Evolutionary conservation across 1,139 yeast genomes (phyloP).

Genomic region (Hyphopichia wangnamkhiaoensis): DNA sequence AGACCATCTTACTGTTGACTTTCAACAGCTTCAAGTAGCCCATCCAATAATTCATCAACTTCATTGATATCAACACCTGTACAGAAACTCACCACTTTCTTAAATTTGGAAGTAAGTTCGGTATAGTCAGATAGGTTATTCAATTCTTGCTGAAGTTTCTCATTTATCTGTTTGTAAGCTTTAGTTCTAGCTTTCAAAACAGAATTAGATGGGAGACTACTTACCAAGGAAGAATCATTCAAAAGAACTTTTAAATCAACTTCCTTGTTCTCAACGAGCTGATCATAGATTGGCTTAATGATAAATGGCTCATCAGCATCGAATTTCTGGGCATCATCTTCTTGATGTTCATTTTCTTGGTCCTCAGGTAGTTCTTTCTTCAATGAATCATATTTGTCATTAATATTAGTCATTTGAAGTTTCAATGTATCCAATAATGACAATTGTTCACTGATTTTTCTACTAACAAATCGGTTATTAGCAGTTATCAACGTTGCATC

Average conservation of each 20-base stretch:
- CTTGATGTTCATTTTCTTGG: conserved; percentile 12
- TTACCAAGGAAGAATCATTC: conserved; percentile 23
- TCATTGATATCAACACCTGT: conserved; percentile 75
- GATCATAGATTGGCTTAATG: conserved; percentile 56
- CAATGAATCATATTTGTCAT: conserved; percentile 34
- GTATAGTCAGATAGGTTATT: conserved; percentile 51
- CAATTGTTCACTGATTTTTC: conserved; percentile 40
- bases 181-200: conserved; percentile 73
- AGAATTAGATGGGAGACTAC: conserved; percentile 57
- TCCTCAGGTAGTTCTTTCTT: conserved; percentile 23
- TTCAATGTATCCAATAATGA: conserved; percentile 42
- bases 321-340: conserved; percentile 29
- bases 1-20: conserved; percentile 34
- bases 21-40: conserved; percentile 87
- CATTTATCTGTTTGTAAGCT: conserved; percentile 59
- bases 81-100: conserved; percentile 86
- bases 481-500: conserved; percentile 49
- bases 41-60: conserved; percentile 83
- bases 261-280: conserved; percentile 37
- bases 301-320: conserved; percentile 89
- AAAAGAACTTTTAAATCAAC: conserved; percentile 22
- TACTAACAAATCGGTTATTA: conserved; percentile 41
- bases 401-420: conserved; percentile 44
- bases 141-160: conserved; percentile 51
- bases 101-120: conserved; percentile 78